Percentiles rank a stretch among this genome's conserved stretches.
Evolutionary conservation across 257 asterid genomes (phyloP).

Genomic region (Echium plantagineum): DNA sequence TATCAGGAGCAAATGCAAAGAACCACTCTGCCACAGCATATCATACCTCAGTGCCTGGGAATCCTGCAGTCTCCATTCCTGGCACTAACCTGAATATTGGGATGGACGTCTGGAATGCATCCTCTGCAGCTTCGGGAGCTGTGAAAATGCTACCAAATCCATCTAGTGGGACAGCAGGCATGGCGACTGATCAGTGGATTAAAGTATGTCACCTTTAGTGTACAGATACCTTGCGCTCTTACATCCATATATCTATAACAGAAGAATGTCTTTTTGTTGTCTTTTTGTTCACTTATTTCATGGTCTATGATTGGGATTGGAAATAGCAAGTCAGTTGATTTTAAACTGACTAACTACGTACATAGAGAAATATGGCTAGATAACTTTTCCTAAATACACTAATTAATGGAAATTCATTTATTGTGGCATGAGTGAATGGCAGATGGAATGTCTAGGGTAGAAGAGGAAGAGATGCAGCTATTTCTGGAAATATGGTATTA

Average conservation of each 20-base stretch:
- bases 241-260: slow-evolving; percentile 11
- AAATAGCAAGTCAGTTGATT: too few species aligned
- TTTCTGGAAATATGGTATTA: too few species aligned
- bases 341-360: too few species aligned
- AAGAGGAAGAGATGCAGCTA: too few species aligned
- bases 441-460: too few species aligned
- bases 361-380: too few species aligned
- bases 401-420: too few species aligned
- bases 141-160: slow-evolving; percentile 49
- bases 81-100: slow-evolving; percentile 77
- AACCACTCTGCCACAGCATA: slow-evolving; percentile 21
- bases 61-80: slow-evolving; percentile 53
- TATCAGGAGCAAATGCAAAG: slow-evolving; percentile 67
- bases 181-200: slow-evolving; percentile 72
- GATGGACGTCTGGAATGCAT: slow-evolving; percentile 84
- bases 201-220: slow-evolving; percentile 31
- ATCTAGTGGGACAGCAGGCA: slow-evolving; percentile 44
- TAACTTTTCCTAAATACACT: too few species aligned
- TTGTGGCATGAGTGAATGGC: too few species aligned
- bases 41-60: slow-evolving; percentile 55
- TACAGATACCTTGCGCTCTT: slow-evolving; percentile 1
- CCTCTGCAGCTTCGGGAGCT: slow-evolving; percentile 63
- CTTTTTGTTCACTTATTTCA: too few species aligned
- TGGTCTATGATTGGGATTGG: too few species aligned
- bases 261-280: slow-evolving; percentile 23